These are phyloP conservation scores for Leccinellum luteum DNA, from an alignment of 768 basidiomycete genomes.

Conservation along the genomic window DNA sequence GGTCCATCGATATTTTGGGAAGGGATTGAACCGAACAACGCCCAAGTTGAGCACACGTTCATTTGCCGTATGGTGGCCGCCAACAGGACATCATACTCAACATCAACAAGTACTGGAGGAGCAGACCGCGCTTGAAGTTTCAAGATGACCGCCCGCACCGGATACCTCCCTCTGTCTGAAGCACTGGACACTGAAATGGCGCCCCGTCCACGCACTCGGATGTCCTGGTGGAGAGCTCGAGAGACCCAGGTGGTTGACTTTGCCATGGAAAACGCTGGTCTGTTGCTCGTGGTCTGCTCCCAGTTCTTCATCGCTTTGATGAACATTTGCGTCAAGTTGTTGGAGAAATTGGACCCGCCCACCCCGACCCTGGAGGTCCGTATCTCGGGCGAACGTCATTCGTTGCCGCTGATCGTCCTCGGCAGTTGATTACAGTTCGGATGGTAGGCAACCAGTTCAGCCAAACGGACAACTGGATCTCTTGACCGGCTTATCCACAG, in stretches of 20 bases:
- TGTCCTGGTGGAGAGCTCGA: neutral
- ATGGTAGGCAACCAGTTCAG: conserved; percentile 44
- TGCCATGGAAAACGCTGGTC: conserved; percentile 47
- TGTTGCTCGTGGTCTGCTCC: conserved; percentile 54
- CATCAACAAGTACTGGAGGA: neutral
- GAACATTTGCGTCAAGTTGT: conserved; percentile 60
- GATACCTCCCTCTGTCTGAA: conserved; percentile 1
- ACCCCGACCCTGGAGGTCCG: conserved; percentile 56
- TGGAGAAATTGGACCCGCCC: conserved; percentile 56
- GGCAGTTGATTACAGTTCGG: conserved; percentile 51
- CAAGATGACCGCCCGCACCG: neutral
- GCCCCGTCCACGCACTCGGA: neutral
- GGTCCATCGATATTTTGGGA: neutral
- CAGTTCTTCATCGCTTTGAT: conserved; percentile 62
- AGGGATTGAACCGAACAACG: neutral
- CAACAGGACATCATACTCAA: neutral
- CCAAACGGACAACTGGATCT: neutral
- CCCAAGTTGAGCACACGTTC: neutral
- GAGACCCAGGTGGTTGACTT: conserved; percentile 1
- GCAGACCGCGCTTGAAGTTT: neutral
- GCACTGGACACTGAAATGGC: neutral
- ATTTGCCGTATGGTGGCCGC: neutral
- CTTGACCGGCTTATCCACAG: conserved; percentile 27
- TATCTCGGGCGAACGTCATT: neutral
- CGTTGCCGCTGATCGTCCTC: neutral